A percentile compares a stretch with the other conserved stretches of the same genome.
Evolutionary conservation across 2,329 filamentous ascomycete genomes (phyloP).

Genomic region (Lachnellula subtilissima): DNA sequence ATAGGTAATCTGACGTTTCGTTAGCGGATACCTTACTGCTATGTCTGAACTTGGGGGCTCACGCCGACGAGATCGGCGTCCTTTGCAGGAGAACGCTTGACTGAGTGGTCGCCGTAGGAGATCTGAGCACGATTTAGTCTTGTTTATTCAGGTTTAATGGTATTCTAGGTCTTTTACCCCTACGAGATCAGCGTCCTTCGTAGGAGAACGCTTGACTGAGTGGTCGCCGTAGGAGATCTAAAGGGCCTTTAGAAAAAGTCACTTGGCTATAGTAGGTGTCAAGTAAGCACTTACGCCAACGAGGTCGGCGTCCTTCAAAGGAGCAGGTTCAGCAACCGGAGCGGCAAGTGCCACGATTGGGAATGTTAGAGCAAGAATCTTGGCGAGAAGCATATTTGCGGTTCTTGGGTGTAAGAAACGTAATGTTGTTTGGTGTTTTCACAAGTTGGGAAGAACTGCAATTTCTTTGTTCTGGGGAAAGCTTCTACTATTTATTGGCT

Average conservation of each 20-base stretch:
- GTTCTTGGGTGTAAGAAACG: neutral
- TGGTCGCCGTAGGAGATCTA: neutral
- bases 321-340: neutral
- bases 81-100: neutral
- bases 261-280: neutral
- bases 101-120: neutral
- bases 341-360: neutral
- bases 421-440: neutral
- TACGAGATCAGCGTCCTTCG: neutral
- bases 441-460: neutral
- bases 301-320: neutral
- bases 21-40: no score
- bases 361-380: neutral
- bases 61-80: neutral
- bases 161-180: neutral
- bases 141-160: no score
- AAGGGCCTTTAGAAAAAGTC: neutral
- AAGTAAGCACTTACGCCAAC: neutral
- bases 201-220: neutral
- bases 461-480: neutral
- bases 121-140: neutral
- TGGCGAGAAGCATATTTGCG: neutral
- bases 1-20: no score
- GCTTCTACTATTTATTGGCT: neutral
- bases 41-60: neutral